These are phyloP conservation scores for Phytophthora melonis DNA, from an alignment of 352 stramenopile genomes.

Conservation along the genomic window DNA sequence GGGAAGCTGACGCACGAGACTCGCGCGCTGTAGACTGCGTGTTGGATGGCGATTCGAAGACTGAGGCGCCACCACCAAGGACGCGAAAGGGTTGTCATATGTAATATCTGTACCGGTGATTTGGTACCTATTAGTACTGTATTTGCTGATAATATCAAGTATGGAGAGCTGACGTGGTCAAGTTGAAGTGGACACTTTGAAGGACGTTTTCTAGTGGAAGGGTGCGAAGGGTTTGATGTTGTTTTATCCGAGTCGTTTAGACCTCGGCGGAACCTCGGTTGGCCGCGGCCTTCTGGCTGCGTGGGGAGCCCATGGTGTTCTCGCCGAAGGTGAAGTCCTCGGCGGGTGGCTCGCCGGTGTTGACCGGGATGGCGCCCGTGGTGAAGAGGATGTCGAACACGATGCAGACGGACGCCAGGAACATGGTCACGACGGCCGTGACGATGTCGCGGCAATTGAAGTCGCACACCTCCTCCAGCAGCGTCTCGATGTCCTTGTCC, in stretches of 20 bases:
- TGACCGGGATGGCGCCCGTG: slow-evolving; percentile 45
- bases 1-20: slow-evolving; percentile 19
- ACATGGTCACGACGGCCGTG: slow-evolving; percentile 59
- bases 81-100: neutral
- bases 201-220: neutral
- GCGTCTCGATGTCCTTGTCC: slow-evolving; percentile 49
- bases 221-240: neutral
- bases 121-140: neutral
- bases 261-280: slow-evolving; percentile 42
- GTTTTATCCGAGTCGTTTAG: slow-evolving; percentile 23
- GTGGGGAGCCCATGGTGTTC: slow-evolving; percentile 36
- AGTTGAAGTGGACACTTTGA: slow-evolving; percentile 18
- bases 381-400: slow-evolving; percentile 66
- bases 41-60: slow-evolving; percentile 30
- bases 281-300: slow-evolving; percentile 47
- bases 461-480: slow-evolving; percentile 72
- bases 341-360: slow-evolving; percentile 10
- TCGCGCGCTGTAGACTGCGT: neutral
- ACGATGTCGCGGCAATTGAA: slow-evolving; percentile 73
- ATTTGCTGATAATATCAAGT: too few relatives aligned
- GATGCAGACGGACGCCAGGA: slow-evolving; percentile 65
- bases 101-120: neutral
- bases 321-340: slow-evolving; percentile 69
- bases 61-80: slow-evolving; percentile 33
- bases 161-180: neutral